Evolutionary conservation across 2,329 filamentous ascomycete genomes (phyloP).

Genomic region (Fusarium annulatum): DNA sequence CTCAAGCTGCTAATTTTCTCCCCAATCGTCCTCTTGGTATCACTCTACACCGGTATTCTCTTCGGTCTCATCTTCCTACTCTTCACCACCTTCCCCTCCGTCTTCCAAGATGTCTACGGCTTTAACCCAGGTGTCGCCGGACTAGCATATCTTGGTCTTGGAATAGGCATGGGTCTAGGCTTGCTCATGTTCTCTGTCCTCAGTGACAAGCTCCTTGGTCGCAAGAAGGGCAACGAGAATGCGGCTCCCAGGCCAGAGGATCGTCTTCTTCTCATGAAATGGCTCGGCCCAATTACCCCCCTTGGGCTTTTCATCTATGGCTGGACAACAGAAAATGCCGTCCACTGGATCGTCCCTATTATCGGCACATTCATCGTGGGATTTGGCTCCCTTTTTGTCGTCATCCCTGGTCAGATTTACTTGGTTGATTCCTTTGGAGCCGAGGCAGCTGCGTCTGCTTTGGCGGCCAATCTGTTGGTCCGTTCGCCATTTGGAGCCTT

Average conservation of each 20-base stretch:
- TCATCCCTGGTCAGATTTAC: conserved; percentile 45
- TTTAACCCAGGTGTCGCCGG: conserved; percentile 44
- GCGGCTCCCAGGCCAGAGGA: conserved; percentile 54
- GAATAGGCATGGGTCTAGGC: conserved; percentile 48
- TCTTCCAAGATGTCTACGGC: conserved; percentile 51
- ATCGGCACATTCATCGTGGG: conserved; percentile 65
- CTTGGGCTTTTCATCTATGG: conserved; percentile 68
- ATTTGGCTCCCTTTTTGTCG: conserved; percentile 53
- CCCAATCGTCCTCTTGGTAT: conserved; percentile 62
- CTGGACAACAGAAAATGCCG: conserved; percentile 63
- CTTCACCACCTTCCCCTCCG: conserved; percentile 51
- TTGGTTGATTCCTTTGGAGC: conserved; percentile 42
- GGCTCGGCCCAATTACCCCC: conserved; percentile 64
- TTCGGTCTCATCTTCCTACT: conserved; percentile 53
- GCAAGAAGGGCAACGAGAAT: neutral
- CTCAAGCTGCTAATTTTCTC: conserved; percentile 63
- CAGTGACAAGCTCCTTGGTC: conserved; percentile 28
- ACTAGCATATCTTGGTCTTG: conserved; percentile 64
- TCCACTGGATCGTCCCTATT: conserved; percentile 69
- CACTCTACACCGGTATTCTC: conserved; percentile 51
- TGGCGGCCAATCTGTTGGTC: conserved; percentile 39
- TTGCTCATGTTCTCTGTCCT: conserved; percentile 30
- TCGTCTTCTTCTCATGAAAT: conserved; percentile 65
- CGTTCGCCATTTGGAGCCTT: conserved; percentile 49
- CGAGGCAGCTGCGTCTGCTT: conserved; percentile 40